Conservation (phyloP, 1,139 yeast genomes). For the Taphrina sp. region DNA sequence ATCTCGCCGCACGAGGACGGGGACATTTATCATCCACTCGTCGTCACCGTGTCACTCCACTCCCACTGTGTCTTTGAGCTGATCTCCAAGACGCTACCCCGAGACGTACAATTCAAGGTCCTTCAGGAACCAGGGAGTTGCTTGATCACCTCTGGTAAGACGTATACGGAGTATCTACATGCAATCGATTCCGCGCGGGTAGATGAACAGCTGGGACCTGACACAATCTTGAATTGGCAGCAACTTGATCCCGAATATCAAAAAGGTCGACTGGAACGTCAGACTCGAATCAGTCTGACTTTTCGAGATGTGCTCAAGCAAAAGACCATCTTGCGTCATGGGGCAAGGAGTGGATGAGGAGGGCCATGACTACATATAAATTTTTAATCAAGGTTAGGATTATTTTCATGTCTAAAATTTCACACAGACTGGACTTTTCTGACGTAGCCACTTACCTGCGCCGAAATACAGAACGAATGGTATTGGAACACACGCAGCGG, state of each 20-base stretch:
- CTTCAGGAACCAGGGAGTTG: slow-evolving; percentile 37
- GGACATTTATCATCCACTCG: slow-evolving; percentile 37
- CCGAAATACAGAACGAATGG: slow-evolving; percentile 5
- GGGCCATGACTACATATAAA: too few relatives aligned
- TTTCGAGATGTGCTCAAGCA: slow-evolving; percentile 33
- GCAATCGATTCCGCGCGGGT: slow-evolving; percentile 27
- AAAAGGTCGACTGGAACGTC: not conserved
- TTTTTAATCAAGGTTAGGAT: not conserved
- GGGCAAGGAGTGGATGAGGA: too few relatives aligned
- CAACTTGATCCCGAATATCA: slow-evolving; percentile 6
- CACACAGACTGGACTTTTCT: not conserved
- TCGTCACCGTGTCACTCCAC: slow-evolving; percentile 37
- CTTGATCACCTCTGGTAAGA: slow-evolving; percentile 26
- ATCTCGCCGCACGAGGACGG: slow-evolving; percentile 39
- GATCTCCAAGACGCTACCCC: slow-evolving; percentile 21
- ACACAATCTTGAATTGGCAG: slow-evolving; percentile 32
- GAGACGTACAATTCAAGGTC: slow-evolving; percentile 18
- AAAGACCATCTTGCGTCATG: too few relatives aligned
- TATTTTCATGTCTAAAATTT: not conserved
- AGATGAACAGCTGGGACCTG: slow-evolving; percentile 22
- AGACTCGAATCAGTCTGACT: slow-evolving; percentile 33
- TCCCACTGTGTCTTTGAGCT: slow-evolving; percentile 35
- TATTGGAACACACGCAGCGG: slow-evolving; percentile 3
- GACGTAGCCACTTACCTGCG: slow-evolving; percentile 4
- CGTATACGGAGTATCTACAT: slow-evolving; percentile 31